A percentile compares a stretch with the other conserved stretches of the same genome.
Conservation (phyloP, 306 rosid genomes). For the Acacia acuminata region DNA sequence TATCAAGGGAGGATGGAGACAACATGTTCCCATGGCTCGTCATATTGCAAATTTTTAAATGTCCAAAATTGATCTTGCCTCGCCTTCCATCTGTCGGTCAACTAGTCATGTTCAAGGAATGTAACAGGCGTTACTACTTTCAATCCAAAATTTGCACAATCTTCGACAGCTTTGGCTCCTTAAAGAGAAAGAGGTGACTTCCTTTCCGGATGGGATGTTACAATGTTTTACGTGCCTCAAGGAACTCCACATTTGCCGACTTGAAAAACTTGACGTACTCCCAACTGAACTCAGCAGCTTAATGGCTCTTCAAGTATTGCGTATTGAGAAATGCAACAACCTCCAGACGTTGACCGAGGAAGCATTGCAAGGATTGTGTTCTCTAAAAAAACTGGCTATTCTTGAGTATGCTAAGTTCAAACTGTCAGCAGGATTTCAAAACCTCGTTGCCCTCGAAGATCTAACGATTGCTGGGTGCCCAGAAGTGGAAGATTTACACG, state of each 20-base stretch:
- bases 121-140: not conserved
- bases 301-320: not conserved
- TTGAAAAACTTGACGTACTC: conserved; percentile 20
- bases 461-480: rapidly evolving
- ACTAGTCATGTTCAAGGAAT: not conserved
- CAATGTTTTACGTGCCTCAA: conserved; percentile 24
- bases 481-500: conserved; percentile 9
- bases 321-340: not conserved
- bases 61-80: not conserved
- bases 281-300: not conserved
- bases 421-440: not conserved
- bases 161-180: not conserved
- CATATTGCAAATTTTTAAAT: rapidly evolving
- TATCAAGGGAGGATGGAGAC: not conserved
- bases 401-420: not conserved
- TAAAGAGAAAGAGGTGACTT: not conserved
- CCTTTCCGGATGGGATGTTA: conserved; percentile 26
- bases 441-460: conserved; percentile 8
- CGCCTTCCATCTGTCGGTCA: not conserved
- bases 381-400: not conserved
- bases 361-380: conserved; percentile 2
- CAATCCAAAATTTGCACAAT: not conserved
- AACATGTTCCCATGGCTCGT: not conserved
- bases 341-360: not conserved
- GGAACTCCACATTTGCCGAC: not conserved